These are phyloP conservation scores for Leucaena leucocephala DNA, from an alignment of 306 rosid species.

Conservation along the genomic window DNA sequence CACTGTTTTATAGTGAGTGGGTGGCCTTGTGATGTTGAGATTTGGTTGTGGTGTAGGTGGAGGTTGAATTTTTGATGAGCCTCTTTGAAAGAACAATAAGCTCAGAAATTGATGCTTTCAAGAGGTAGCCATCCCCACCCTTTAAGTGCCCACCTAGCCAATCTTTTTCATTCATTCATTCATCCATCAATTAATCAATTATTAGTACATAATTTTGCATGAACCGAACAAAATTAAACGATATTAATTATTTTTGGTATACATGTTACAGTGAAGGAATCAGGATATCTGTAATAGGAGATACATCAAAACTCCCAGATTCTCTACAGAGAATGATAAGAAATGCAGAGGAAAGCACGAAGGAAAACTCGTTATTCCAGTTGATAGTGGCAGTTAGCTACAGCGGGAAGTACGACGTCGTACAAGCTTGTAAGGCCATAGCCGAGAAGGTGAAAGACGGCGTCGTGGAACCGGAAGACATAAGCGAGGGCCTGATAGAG, in stretches of 20 bases:
- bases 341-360: constrained; percentile 54
- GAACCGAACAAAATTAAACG: too few species aligned
- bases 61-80: constrained; percentile 64
- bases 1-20: background rate
- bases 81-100: constrained; percentile 54
- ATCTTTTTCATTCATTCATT: too few species aligned
- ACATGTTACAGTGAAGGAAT: constrained; percentile 53
- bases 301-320: constrained; percentile 54
- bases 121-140: constrained; percentile 39
- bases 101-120: constrained; percentile 45
- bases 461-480: constrained; percentile 47
- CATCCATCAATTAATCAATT: too few species aligned
- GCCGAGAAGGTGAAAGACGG: constrained; percentile 64
- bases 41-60: constrained; percentile 50
- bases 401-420: constrained; percentile 78
- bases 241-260: background rate
- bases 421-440: constrained; percentile 71
- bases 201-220: too few species aligned
- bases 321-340: constrained; percentile 45
- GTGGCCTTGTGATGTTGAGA: background rate
- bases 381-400: constrained; percentile 68
- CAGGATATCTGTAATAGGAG: constrained; percentile 71
- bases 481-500: constrained; percentile 58
- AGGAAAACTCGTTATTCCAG: constrained; percentile 50
- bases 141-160: too few species aligned